A percentile compares a stretch with the other conserved stretches of the same genome.
These are phyloP conservation scores for Rostrohypoxylon terebratum DNA, from an alignment of 495 filamentous ascomycete genomes.

Conservation along the genomic window DNA sequence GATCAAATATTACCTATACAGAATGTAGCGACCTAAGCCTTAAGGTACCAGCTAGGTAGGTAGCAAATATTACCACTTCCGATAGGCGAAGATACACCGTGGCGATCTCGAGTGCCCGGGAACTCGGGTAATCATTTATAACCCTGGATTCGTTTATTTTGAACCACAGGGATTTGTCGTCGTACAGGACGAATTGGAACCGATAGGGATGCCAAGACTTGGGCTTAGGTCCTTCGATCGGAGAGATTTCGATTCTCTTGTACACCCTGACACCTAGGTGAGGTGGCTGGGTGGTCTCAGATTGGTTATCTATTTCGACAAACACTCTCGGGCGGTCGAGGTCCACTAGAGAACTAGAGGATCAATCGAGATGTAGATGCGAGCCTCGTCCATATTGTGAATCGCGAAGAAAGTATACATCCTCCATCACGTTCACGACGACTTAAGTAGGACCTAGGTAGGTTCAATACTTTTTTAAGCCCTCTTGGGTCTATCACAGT, in stretches of 20 bases:
- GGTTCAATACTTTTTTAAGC: background rate
- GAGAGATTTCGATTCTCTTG: slow-evolving; percentile 17
- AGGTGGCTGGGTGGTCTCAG: slow-evolving; percentile 30
- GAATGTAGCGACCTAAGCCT: background rate
- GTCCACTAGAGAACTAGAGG: too few relatives aligned
- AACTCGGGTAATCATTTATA: slow-evolving; percentile 39
- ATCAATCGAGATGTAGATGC: slow-evolving; percentile 1
- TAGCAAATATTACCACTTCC: slow-evolving; percentile 7
- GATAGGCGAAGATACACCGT: slow-evolving; percentile 20
- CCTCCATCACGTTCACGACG: background rate
- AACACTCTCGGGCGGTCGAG: background rate
- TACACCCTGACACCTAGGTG: slow-evolving; percentile 45
- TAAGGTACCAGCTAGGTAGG: slow-evolving; percentile 17
- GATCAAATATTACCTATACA: background rate
- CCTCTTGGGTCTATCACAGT: background rate
- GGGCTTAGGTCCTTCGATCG: slow-evolving; percentile 27
- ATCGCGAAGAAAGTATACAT: background rate
- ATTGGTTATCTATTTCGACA: slow-evolving; percentile 12
- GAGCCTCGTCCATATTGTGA: background rate
- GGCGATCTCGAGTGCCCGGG: slow-evolving; percentile 31
- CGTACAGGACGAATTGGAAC: slow-evolving; percentile 26
- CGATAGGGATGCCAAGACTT: slow-evolving; percentile 32
- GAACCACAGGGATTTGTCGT: slow-evolving; percentile 20
- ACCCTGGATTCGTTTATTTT: slow-evolving; percentile 25
- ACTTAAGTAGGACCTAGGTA: background rate